A percentile compares a stretch with the other conserved stretches of the same genome.
Evolutionary conservation across 176 grass and related monocot genomes (phyloP).

Genomic region (Leersia perrieri): DNA sequence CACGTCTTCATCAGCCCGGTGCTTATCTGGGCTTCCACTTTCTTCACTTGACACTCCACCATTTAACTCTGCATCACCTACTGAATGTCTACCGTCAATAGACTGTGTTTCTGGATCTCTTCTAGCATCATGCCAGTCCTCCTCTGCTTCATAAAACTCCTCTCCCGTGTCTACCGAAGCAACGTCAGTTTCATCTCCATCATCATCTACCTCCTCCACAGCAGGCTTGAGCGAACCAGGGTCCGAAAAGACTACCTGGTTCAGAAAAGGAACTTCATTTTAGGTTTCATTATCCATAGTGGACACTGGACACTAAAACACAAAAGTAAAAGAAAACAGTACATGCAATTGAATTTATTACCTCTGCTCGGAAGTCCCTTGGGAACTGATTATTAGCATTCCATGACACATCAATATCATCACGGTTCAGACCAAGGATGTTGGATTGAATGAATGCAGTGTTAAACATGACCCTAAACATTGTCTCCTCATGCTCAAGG

Average conservation of each 20-base stretch:
- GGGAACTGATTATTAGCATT: conserved; percentile 83
- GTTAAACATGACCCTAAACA: conserved; percentile 95
- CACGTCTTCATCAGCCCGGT: conserved; percentile 42
- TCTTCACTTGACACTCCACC: conserved; percentile 22
- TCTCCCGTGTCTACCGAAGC: conserved; percentile 74
- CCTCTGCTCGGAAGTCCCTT: conserved; percentile 87
- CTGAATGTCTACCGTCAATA: conserved; percentile 37
- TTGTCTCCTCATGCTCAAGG: conserved; percentile 68
- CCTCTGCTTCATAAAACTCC: conserved; percentile 97
- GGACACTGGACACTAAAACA: conserved; percentile 5
- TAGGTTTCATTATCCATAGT: conserved; percentile 24
- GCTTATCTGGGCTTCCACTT: conserved; percentile 27
- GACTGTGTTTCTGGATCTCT: conserved; percentile 64
- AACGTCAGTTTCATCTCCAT: conserved; percentile 84
- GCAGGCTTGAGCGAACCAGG: conserved; percentile 65
- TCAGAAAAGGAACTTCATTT: conserved; percentile 33
- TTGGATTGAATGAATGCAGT: conserved; percentile 91
- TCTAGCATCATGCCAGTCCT: conserved; percentile 87
- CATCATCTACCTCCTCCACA: conserved; percentile 59
- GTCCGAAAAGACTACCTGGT: conserved; percentile 80
- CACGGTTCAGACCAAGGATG: conserved; percentile 65
- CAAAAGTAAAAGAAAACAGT: conserved; percentile 14
- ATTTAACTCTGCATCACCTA: conserved; percentile 41
- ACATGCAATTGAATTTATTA: conserved; percentile 24
- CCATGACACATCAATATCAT: conserved; percentile 89